Base-by-base conservation (phyloP, 2,329 filamentous ascomycete species). In the Massarina eburnea region DNA sequence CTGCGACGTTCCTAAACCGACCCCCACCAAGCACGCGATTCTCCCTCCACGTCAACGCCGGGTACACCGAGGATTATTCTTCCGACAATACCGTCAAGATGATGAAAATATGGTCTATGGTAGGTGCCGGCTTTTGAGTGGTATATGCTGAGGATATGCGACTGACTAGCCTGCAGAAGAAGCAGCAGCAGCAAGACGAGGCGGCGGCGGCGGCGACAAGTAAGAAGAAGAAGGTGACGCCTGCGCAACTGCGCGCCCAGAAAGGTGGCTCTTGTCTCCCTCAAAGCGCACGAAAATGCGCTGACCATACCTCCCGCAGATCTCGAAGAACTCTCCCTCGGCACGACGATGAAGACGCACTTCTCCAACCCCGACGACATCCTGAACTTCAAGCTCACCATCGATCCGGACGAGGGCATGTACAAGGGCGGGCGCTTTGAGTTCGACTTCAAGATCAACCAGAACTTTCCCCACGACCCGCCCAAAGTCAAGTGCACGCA, bases 51-150 rank as follows among this genome's bases (percentile, higher is more conserved):
- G 38, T 20, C 29, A 18, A 38, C 33, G 37, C 52, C 40, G 24
- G 26, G 35, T 47, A 17, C 29, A 41, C 37, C 36, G 45, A 41
- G 35, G 30, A 19, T 27, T n/a, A 35, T 30, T 19, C 45, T 48
- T 10, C 17, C 21, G 41, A 58, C 48, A 60, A 55, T 48, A 63
- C 60, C 58, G 62, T 49, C 71, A 91, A 78, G 68, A 97, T 97
- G 94, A 81, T 96, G 80, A 97, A 97, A 79, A 96, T 97, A 79
- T 97, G 92, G 94, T 95, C 91, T 64, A 96, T 97, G 92, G 91
- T 95, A 78, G 41, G 80, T 64, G 26, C 12, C 35, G 35, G 26
- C 22, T 35, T 35, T 8, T n/a, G 6, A 17, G 29, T 35, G 14
- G n/a, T 20, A 15, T 14, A 18, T 41, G 10, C 4, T 17, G 9